These are phyloP conservation scores for Suaeda aralocaspica DNA, from an alignment of 148 eudicot species.

Conservation along the genomic window DNA sequence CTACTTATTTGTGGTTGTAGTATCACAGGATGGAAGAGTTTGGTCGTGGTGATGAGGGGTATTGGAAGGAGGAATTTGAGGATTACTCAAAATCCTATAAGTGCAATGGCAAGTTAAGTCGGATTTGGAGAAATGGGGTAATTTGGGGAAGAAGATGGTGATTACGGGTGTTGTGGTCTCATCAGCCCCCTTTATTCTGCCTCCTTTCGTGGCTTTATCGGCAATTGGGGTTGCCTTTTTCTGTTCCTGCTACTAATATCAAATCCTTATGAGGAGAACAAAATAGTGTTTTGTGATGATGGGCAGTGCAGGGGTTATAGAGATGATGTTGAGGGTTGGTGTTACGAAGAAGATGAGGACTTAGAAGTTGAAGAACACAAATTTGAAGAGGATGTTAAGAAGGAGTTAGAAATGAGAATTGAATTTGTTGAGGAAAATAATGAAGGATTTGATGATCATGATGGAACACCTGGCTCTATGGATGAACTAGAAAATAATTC, in stretches of 20 bases:
- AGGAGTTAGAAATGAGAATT: conserved; percentile 15
- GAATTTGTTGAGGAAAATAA: conserved; percentile 24
- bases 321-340: conserved; percentile 17
- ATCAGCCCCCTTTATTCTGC: conserved; percentile 66
- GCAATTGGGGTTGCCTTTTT: conserved; percentile 56
- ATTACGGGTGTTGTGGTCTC: conserved; percentile 52
- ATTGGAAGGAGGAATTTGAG: conserved; percentile 2
- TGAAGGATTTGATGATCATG: neutral
- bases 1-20: neutral
- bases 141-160: conserved; percentile 54
- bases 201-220: conserved; percentile 57
- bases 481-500: too few species aligned
- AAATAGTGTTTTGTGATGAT: conserved; percentile 7
- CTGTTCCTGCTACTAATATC: conserved; percentile 50
- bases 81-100: conserved; percentile 12
- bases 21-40: conserved; percentile 16
- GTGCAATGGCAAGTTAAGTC: conserved; percentile 20
- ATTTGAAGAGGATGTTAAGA: conserved; percentile 23
- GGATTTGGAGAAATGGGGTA: conserved; percentile 46
- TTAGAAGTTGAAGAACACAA: conserved; percentile 24
- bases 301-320: conserved; percentile 17
- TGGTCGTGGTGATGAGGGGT: conserved; percentile 17
- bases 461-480: neutral
- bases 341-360: conserved; percentile 22
- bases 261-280: conserved; percentile 12